Evolutionary conservation across 176 grass and related monocot species (phyloP), one percentile per base, ranked within the genome.

Genomic region (Rhipidocladum racemiflorum): DNA sequence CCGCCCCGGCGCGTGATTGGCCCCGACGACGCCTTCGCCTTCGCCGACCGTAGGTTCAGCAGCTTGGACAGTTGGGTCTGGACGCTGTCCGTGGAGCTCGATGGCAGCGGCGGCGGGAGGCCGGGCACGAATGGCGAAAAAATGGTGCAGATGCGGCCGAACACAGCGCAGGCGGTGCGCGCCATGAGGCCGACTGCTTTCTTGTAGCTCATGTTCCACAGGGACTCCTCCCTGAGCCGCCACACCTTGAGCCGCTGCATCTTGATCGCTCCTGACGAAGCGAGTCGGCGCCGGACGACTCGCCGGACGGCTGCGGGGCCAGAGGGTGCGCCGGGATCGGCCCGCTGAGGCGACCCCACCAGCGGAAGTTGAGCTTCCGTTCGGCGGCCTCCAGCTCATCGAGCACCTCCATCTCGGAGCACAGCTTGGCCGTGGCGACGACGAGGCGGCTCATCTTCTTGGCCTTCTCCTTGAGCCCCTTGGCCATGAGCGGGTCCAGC

Each of bases 401-500:
- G 46, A 97, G 90, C 69, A 51, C 83, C 86, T 94, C 90, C 88
- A 95, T 94, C 82, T 97, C 92, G 51, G 73, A 81, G 53, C 86
- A 88, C n/a, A 97, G 85, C 81, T 36, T 91, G 30, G 92, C 79
- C 0, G 95, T 94, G 23, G 75, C 81, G 2, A 74, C 81, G 1
- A 95, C 91, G 40, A 87, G 84, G 21, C 87, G 78, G 75, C 95
- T 90, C 95, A 97, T 94, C 84, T 88, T 97, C 74, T 84, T 89
- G 16, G 90, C 55, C 71, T 89, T 94, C 14, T 86, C 72, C 44
- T 60, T 81, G 65, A 94, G 65, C 51, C 84, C 86, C 79, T 90
- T 90, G 28, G 84, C 84, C 1, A 83, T 17, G 51, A 94, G 53
- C 69, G 66, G 81, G 51, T 91, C 92, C 0, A 87, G 78, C 48